Base-by-base conservation (phyloP, 805 yeast species). In the Suhomyces pyralidae region DNA sequence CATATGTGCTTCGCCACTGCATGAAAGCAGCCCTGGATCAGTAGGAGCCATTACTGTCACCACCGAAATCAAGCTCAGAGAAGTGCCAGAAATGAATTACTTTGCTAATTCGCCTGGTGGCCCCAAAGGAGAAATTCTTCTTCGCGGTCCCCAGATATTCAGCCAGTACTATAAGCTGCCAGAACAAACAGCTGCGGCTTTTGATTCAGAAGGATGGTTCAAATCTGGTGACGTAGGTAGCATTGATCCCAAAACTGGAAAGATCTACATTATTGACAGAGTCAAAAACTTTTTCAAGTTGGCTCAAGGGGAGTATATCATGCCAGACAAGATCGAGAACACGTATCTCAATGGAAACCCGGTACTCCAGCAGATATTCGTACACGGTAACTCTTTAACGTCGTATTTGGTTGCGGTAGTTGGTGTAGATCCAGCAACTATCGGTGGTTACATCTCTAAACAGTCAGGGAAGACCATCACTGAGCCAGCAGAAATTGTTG, bases 231-330 rank as follows among this genome's bases (percentile, higher is more conserved):
- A 65, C 47, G 53, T 58, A 19, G 61, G 59, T 5, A 57, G 52
- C 30, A 52, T 58, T 46, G 24, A n/a, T 32, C n/a, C 24, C 46
- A 34, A 43, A 9, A 55, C 55, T 1, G 70, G 70, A 4, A 58
- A 60, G 12, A 55, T 66, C 36, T 55, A 53, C 45, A 66, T 66
- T 38, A 59, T 65, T 40, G 70, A 66, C 55, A 57, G 70, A 14
- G 69, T 66, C 49, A 66, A 66, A 62, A 66, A 66, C 60, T 66
- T 66, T 55, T 66, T 66, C 62, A 66, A 66, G 59, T 65, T 66
- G 59, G 54, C 66, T 9, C 70, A 66, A 43, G 70, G 70, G 36
- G 70, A 66, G 56, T 66, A 66, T 49, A 62, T 66, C 22, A 62
- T 68, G 5, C 70, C 70, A 7, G 70, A 66, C 45, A 66, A 66